These are phyloP conservation scores for Amphibolis antarctica DNA, from an alignment of 106 monocot genomes.

Conservation along the genomic window DNA sequence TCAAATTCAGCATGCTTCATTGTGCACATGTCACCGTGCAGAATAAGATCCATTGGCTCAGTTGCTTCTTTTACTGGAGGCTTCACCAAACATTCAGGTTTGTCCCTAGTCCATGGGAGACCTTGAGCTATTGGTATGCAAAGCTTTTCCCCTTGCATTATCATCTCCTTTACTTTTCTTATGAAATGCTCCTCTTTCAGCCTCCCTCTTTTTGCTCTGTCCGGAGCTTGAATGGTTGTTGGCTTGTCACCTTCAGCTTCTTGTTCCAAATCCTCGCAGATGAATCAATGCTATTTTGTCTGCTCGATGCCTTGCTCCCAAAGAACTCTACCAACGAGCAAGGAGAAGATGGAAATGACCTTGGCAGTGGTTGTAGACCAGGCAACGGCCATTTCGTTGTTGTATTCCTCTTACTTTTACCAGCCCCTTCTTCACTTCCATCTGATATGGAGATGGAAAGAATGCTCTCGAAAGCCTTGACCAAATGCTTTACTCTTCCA, in stretches of 20 bases:
- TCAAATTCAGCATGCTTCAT: constrained; percentile 73
- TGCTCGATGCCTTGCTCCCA: background rate
- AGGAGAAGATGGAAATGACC: constrained; percentile 3
- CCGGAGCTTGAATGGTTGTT: constrained; percentile 53
- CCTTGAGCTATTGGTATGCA: constrained; percentile 82
- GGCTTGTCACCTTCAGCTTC: constrained; percentile 47
- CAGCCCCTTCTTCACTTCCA: constrained; percentile 11
- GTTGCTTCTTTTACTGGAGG: constrained; percentile 74
- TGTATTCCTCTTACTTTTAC: constrained; percentile 8
- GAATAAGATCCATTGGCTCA: constrained; percentile 68
- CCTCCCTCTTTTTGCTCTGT: constrained; percentile 93
- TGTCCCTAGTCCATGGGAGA: constrained; percentile 89
- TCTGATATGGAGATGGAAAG: constrained; percentile 32
- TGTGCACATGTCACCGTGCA: constrained; percentile 85
- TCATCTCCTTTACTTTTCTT: constrained; percentile 71
- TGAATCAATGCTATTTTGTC: constrained; percentile 24
- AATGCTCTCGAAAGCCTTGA: constrained; percentile 76
- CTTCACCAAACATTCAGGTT: constrained; percentile 80
- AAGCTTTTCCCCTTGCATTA: constrained; percentile 52
- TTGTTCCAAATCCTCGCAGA: constrained; percentile 39
- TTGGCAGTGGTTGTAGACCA: constrained; percentile 22
- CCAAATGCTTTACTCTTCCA: constrained; percentile 77
- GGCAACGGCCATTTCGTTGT: constrained; percentile 46
- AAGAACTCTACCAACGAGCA: constrained; percentile 31
- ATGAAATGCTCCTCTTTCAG: constrained; percentile 67